Base-by-base conservation (phyloP, 139 green algal genomes). In the Picochlorum sp. region DNA sequence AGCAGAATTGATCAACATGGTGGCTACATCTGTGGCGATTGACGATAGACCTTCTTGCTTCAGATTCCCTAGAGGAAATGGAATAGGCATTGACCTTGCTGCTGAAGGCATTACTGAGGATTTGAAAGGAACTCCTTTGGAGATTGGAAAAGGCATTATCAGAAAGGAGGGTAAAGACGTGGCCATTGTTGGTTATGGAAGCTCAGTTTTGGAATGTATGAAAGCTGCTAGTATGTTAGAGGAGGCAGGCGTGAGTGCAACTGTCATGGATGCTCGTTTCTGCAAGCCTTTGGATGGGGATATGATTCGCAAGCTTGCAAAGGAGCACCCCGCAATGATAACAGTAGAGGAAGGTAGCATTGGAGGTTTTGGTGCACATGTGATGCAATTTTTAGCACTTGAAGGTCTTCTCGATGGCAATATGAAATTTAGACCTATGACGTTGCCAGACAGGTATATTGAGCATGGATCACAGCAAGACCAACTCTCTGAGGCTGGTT, bases 241-340 rank as follows among this genome's bases (percentile, higher is more conserved):
- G 60, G 44, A 68, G 52, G 68, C 77, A 14, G 90, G 89, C 41
- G 79, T 99, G 18, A 85, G 62, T 20, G 79, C 84, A 23, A 98
- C 92, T 1, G 90, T 98, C 1, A 80, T 90, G 38, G 92, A 98
- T 73, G 91, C 91, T 16, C 82, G 93, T 38, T 99, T 98, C 79
- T 98, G 92, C 89, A 99, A 99, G 81, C 94, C 94, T 7, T 83
- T 99, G 38, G 94, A 99, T 79, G 87, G 72, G 0, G 60, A 76
- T 37, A 77, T 98, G 24, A 49, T 95, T 11, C 56, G 69, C 9
- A 54, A 68, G 51, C 57, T 90, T 38, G 90, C 83, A 9, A 83
- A 72, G 37, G 77, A 98, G 73, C 94, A 98, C 76, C 65, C 76
- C 2, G 83, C 89, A 20, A 81, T 99, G 76, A 91, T 99, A 71